phyloP scores from a whole-genome alignment of 2,329 filamentous ascomycete genomes.

The Emergomyces pasteurianus region DNA sequence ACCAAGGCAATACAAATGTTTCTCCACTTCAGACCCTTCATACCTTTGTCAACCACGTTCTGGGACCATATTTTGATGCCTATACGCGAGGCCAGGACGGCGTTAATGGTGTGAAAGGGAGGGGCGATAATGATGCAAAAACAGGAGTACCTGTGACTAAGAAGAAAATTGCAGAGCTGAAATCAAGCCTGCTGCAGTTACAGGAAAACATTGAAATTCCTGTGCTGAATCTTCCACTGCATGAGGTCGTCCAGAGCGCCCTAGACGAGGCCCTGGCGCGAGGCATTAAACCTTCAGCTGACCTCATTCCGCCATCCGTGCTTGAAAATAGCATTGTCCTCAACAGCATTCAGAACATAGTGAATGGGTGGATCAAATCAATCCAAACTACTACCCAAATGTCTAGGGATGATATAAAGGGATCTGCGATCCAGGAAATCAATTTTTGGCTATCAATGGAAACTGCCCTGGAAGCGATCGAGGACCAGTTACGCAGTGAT shows the following conservation, averaged over 20 bases:
- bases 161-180: slow-evolving; percentile 90
- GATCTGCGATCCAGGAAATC: slow-evolving; percentile 90
- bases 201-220: slow-evolving; percentile 98
- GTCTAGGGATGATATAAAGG: slow-evolving; percentile 64
- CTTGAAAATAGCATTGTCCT: slow-evolving; percentile 83
- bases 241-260: slow-evolving; percentile 75
- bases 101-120: slow-evolving; percentile 52
- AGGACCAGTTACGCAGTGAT: slow-evolving; percentile 74
- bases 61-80: slow-evolving; percentile 95
- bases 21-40: slow-evolving; percentile 90
- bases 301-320: slow-evolving; percentile 63
- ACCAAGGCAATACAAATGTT: slow-evolving; percentile 54
- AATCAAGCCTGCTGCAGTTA: slow-evolving; percentile 77
- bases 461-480: slow-evolving; percentile 79
- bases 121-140: slow-evolving; percentile 78
- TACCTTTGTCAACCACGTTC: slow-evolving; percentile 77
- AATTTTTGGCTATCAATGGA: slow-evolving; percentile 99
- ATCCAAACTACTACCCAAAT: slow-evolving; percentile 95
- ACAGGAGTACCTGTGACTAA: slow-evolving; percentile 95
- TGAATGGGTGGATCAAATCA: slow-evolving; percentile 97
- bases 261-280: slow-evolving; percentile 63
- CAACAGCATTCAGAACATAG: slow-evolving; percentile 83
- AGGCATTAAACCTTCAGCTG: slow-evolving; percentile 58
- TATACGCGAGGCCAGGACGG: slow-evolving; percentile 74
- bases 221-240: slow-evolving; percentile 74